Conservation (phyloP, 257 asterid genomes). For the Euphrasia confusa region DNA sequence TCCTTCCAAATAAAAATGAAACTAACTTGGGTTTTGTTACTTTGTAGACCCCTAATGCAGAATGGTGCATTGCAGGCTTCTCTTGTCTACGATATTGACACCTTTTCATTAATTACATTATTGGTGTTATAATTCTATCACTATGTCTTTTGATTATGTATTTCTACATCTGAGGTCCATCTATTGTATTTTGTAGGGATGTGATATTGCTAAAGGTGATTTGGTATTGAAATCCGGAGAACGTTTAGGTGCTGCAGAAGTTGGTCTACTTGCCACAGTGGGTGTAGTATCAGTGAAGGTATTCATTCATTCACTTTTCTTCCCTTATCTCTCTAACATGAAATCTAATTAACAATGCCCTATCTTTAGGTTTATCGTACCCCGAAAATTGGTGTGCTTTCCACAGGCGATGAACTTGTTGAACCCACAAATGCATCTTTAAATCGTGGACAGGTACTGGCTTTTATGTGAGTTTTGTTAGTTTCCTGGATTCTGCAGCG, state of each 20-base stretch:
- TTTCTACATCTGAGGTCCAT: constrained; percentile 7
- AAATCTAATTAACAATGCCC: constrained; percentile 23
- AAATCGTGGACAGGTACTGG: constrained; percentile 78
- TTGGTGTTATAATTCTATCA: constrained; percentile 17
- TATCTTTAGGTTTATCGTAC: constrained; percentile 57
- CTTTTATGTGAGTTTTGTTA: background rate
- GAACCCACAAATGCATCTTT: constrained; percentile 56
- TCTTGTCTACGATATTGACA: constrained; percentile 4
- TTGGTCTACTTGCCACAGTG: constrained; percentile 87
- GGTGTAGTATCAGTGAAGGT: constrained; percentile 74
- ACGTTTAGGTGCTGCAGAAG: constrained; percentile 73
- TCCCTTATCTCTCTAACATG: constrained; percentile 12
- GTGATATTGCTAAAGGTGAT: constrained; percentile 73
- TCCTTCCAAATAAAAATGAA: background rate
- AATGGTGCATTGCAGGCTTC: constrained; percentile 9
- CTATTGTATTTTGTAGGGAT: constrained; percentile 50
- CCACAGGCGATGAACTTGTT: constrained; percentile 96
- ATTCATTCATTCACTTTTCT: constrained; percentile 11
- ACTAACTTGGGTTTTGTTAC: background rate
- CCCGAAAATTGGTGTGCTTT: constrained; percentile 77
- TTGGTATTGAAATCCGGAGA: constrained; percentile 81
- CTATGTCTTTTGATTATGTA: constrained; percentile 18
- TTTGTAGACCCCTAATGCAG: background rate
- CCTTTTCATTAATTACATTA: constrained; percentile 2
- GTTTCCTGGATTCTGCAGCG: constrained; percentile 9